Percentiles rank a stretch among this genome's conserved stretches.
Conservation (phyloP, 2,329 filamentous ascomycete genomes). For the Arthrobotrys musiformis region DNA sequence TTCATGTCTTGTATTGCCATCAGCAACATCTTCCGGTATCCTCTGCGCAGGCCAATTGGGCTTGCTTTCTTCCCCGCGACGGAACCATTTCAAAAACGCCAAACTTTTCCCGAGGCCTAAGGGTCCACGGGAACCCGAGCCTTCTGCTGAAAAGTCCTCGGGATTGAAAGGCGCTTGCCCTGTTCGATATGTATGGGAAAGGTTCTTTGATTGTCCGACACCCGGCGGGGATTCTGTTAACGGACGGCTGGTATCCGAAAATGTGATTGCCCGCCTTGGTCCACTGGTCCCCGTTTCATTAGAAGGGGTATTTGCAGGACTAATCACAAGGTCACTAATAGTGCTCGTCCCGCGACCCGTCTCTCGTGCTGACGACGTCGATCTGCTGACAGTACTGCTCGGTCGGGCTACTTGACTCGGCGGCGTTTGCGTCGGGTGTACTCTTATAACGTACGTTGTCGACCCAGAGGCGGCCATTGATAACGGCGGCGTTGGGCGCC, state of each 20-base stretch:
- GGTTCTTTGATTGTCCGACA: slow-evolving; percentile 25
- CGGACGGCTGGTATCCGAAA: slow-evolving; percentile 17
- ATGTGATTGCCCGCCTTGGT: slow-evolving; percentile 36
- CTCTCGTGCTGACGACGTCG: slow-evolving; percentile 49
- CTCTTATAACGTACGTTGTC: slow-evolving; percentile 48
- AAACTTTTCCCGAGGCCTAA: slow-evolving; percentile 28
- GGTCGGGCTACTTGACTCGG: slow-evolving; percentile 36
- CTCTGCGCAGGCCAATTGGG: neutral
- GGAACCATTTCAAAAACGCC: slow-evolving; percentile 32
- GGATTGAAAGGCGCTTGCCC: slow-evolving; percentile 50
- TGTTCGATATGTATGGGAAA: slow-evolving; percentile 42
- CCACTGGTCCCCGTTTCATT: slow-evolving; percentile 35
- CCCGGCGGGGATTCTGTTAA: slow-evolving; percentile 10
- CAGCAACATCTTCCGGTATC: slow-evolving; percentile 15
- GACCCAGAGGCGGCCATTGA: slow-evolving; percentile 48
- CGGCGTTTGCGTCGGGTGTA: slow-evolving; percentile 39
- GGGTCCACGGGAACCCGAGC: slow-evolving; percentile 8
- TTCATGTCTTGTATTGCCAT: slow-evolving; percentile 8
- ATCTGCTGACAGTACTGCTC: slow-evolving; percentile 38
- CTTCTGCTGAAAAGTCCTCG: slow-evolving; percentile 34
- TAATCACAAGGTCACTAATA: slow-evolving; percentile 50
- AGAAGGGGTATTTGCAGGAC: slow-evolving; percentile 49
- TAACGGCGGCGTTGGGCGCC: slow-evolving; percentile 32
- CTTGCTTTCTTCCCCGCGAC: slow-evolving; percentile 12
- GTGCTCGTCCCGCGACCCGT: slow-evolving; percentile 47